These are phyloP conservation scores for Globisporangium alternatum DNA, from an alignment of 352 stramenopile species.

Conservation along the genomic window DNA sequence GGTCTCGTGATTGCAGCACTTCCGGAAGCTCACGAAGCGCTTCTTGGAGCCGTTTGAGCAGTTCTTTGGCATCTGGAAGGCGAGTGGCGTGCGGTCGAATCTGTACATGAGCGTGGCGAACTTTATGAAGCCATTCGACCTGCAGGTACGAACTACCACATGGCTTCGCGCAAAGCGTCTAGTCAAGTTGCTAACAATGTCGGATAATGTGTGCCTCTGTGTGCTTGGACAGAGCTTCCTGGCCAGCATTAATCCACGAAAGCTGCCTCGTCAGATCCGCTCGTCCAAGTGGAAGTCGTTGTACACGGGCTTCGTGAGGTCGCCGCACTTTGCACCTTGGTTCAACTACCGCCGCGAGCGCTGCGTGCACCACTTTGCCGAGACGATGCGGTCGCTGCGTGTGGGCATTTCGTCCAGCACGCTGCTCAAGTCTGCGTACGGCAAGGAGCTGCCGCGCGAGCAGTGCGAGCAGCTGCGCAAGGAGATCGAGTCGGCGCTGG, in stretches of 20 bases:
- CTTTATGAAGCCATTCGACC: conserved; percentile 75
- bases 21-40: conserved; percentile 76
- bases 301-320: conserved; percentile 70
- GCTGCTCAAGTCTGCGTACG: conserved; percentile 41
- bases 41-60: conserved; percentile 88
- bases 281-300: conserved; percentile 61
- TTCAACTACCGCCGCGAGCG: conserved; percentile 64
- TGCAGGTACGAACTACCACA: conserved; percentile 24
- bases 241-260: conserved; percentile 45
- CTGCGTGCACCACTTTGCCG: conserved; percentile 66
- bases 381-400: conserved; percentile 53
- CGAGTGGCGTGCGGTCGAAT: conserved; percentile 49
- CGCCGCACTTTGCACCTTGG: conserved; percentile 75
- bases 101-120: conserved; percentile 67
- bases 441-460: conserved; percentile 38
- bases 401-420: conserved; percentile 33
- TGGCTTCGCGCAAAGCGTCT: no score
- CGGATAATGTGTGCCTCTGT: not conserved
- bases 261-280: conserved; percentile 62
- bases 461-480: conserved; percentile 44
- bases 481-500: conserved; percentile 44
- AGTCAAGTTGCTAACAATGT: not conserved
- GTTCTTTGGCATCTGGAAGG: conserved; percentile 84
- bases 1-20: conserved; percentile 48
- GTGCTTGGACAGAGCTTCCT: conserved; percentile 39